Evolutionary conservation across 768 basidiomycete species (phyloP), one percentile per base, ranked within the genome.

Genomic region (Termitomyces eurrhizus): DNA sequence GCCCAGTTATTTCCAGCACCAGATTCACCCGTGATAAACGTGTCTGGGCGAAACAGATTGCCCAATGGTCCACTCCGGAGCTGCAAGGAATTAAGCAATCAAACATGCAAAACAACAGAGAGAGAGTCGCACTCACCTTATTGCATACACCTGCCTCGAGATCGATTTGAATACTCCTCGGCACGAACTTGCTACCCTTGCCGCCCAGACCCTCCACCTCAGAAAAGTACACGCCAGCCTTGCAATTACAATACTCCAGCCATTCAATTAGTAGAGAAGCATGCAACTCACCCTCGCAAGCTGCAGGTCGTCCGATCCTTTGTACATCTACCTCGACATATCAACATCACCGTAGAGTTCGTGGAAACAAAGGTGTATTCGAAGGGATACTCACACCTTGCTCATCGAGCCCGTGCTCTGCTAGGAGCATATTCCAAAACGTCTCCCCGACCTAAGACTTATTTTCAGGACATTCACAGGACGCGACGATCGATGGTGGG

Each of bases 1-100:
- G 93, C 94, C 91, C 93, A 97, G 64, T 95, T 96, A 68, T 98
- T 97, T 18, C 94, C 95, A 0, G 94, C 83, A n/a, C 82, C 81
- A 1, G 74, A 72, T 45, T 81, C 75, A 1, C 85, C 81, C 41
- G 83, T 82, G 51, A 95, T 70, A 70, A 83, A 96, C 2, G 92
- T 96, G 69, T 95, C 93, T 2, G 95, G 95, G 52, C 88, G 83
- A 76, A 95, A 97, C 7, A 98, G 79, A 8, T 70, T 66, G 3
- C 94, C 94, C 42, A 91, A 74, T 2, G 81, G 73, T 12, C 93
- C 90, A 32, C 85, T 80, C 51, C 85, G 84, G 53, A 93, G 75
- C 85, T 92, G 56, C 8, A 41, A 57, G 58, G 62, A 35, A 42
- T 7, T 44, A 56, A 32, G 36, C 49, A 44, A 50, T 37, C 36